A percentile compares a stretch with the other conserved stretches of the same genome.
Conservation (phyloP, 257 asterid species). For the Solanum arcanum region DNA sequence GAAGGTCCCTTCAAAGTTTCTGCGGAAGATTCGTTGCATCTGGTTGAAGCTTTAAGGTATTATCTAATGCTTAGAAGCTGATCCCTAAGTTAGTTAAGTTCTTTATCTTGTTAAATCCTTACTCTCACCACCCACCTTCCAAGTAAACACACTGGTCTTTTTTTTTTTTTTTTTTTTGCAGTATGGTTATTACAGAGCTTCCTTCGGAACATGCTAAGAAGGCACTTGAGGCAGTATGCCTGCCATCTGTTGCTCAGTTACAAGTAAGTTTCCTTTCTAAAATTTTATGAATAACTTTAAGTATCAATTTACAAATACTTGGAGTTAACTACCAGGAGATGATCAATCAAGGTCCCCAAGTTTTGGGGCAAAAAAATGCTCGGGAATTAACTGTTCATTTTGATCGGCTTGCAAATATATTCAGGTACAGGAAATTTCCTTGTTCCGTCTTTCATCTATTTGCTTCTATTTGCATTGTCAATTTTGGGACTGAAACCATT, state of each 20-base stretch:
- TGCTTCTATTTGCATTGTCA: background rate
- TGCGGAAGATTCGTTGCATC: conserved; percentile 84
- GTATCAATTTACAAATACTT: conserved; percentile 12
- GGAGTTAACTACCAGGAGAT: conserved; percentile 57
- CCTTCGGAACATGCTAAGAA: conserved; percentile 92
- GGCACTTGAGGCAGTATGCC: conserved; percentile 82
- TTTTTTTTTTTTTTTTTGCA: conserved; percentile 17
- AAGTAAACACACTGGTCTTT: background rate
- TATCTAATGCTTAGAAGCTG: conserved; percentile 1
- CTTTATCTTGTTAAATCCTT: background rate
- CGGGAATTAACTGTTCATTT: conserved; percentile 94
- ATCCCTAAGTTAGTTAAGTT: background rate
- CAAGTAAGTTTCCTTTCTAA: conserved; percentile 46
- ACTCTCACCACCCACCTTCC: background rate
- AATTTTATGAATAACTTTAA: conserved; percentile 1
- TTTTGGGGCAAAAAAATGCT: conserved; percentile 76
- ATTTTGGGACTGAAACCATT: conserved; percentile 10
- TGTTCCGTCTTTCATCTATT: conserved; percentile 2
- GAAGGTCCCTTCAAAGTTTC: conserved; percentile 93
- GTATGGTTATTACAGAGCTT: conserved; percentile 89
- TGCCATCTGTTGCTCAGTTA: conserved; percentile 68
- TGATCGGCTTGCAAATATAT: conserved; percentile 86
- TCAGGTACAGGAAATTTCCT: conserved; percentile 42
- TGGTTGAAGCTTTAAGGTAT: conserved; percentile 97
- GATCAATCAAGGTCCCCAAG: conserved; percentile 70